Conservation (phyloP, 1,284 basidiomycete genomes). For the Tilletia walkeri region DNA sequence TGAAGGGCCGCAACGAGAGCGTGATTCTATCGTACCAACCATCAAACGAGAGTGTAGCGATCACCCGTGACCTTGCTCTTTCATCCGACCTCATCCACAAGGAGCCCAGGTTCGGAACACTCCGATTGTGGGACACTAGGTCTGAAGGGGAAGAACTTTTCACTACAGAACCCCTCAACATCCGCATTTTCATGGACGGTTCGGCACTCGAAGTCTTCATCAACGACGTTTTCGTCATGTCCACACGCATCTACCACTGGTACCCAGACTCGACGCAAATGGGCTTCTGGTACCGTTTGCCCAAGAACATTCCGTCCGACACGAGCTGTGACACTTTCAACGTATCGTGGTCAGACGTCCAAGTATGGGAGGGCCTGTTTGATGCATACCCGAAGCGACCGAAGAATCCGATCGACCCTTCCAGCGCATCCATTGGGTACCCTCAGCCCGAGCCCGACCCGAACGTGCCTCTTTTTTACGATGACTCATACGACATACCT, state of each 20-base stretch:
- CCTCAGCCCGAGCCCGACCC: slow-evolving; percentile 28
- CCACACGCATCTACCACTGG: slow-evolving; percentile 30
- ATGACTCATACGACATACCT: background rate
- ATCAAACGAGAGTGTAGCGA: slow-evolving; percentile 26
- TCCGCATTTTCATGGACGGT: slow-evolving; percentile 31
- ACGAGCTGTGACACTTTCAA: slow-evolving; percentile 11
- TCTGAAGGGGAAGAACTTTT: background rate
- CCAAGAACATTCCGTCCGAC: background rate
- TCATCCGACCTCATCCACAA: slow-evolving; percentile 17
- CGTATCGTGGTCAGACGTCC: slow-evolving; percentile 19
- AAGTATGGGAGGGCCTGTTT: slow-evolving; percentile 28
- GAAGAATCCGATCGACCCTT: slow-evolving; percentile 23
- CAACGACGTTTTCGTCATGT: slow-evolving; percentile 30
- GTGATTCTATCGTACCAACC: slow-evolving; percentile 27
- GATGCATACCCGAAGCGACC: slow-evolving; percentile 29
- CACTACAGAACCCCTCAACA: slow-evolving; percentile 12
- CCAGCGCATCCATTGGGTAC: slow-evolving; percentile 22
- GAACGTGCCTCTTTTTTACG: slow-evolving; percentile 11
- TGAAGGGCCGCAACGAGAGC: slow-evolving; percentile 18
- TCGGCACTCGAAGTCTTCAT: slow-evolving; percentile 31
- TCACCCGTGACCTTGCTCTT: slow-evolving; percentile 28
- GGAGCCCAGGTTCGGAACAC: slow-evolving; percentile 23
- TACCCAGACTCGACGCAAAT: slow-evolving; percentile 22
- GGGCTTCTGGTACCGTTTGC: slow-evolving; percentile 26
- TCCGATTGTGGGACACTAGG: slow-evolving; percentile 29